Base-by-base conservation (phyloP, 345 rosid species). In the Cardamine chenopodiifolia region DNA sequence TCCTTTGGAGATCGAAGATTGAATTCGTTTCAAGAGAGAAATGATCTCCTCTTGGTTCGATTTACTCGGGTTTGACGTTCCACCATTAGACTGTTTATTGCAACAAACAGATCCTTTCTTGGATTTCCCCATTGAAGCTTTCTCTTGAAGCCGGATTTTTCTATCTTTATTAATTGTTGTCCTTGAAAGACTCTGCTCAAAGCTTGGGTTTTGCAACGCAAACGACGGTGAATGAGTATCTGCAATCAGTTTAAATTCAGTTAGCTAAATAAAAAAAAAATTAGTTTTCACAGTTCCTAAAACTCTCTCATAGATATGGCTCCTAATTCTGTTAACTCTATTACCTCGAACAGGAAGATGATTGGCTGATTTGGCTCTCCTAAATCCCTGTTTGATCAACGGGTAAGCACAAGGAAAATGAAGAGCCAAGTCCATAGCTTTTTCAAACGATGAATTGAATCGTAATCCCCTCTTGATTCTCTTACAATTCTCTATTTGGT, bases 231-330 rank as follows among this genome's bases (percentile, higher is more conserved):
- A 11, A 67, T 66, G 48, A 45, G 78, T 52, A 78, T 80, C 85
- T 82, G 82, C 86, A 77, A 80, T 79, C 85, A 82, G 89, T 85
- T 88, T 22, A 85, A 86, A 87, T 77, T 81, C 68, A 84, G 88
- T 77, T 82, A 85, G 89, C 92, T 86, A 89, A 83, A 87, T 79
- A 86, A 78, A 77, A 71, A 77, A 77, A 69, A 73, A 60, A 1
- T 0, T 76, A 82, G 50, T 22, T 57, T 32, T 5, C 8, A 8
- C 23, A 57, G 62, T 17, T 17, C 22, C 61, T 28, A 56, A 22
- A 3, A 12, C 31, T 15, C 3, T 44, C 20, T 45, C 19, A 18
- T 47, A 17, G 18, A 47, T 10, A 18, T 47, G 23, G 23, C 11
- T 48, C 25, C 28, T 2, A 22, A 5, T 18, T 8, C 8, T 11